Conservation (phyloP, 495 filamentous ascomycete genomes). For the Jackrogersella multiformis region DNA sequence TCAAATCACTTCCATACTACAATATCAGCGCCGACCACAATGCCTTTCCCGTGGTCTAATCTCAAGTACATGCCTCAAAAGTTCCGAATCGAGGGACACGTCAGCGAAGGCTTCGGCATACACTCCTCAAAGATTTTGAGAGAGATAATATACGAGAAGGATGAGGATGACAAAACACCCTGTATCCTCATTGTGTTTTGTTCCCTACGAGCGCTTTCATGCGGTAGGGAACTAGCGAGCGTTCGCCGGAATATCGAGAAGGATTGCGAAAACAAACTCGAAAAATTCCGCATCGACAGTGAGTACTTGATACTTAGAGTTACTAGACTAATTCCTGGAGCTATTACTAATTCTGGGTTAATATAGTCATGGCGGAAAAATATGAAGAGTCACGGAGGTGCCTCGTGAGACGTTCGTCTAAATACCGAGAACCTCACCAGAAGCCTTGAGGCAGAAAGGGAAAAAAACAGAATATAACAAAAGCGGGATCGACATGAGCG, state of each 20-base stretch:
- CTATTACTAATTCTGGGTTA: not conserved
- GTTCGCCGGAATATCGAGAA: slow-evolving; percentile 6
- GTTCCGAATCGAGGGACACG: not conserved
- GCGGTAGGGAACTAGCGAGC: not conserved
- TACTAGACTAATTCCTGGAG: not conserved
- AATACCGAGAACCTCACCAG: slow-evolving; percentile 12
- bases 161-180: slow-evolving; percentile 27
- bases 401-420: slow-evolving; percentile 12
- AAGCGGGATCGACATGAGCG: too few relatives aligned
- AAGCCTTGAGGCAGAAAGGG: slow-evolving; percentile 4
- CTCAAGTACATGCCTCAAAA: slow-evolving; percentile 11
- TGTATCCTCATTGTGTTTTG: slow-evolving; percentile 26
- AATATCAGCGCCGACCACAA: not conserved
- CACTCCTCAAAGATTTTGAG: not conserved
- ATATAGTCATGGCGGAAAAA: slow-evolving; percentile 3
- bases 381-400: slow-evolving; percentile 9
- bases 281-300: slow-evolving; percentile 28
- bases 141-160: slow-evolving; percentile 26
- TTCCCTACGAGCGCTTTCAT: not conserved
- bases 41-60: slow-evolving; percentile 18
- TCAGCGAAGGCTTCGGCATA: not conserved
- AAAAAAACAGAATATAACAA: not conserved
- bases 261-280: not conserved
- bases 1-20: too few relatives aligned
- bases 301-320: not conserved